phyloP scores from a whole-genome alignment of 83 land plant genomes.

The Picea mariana region DNA sequence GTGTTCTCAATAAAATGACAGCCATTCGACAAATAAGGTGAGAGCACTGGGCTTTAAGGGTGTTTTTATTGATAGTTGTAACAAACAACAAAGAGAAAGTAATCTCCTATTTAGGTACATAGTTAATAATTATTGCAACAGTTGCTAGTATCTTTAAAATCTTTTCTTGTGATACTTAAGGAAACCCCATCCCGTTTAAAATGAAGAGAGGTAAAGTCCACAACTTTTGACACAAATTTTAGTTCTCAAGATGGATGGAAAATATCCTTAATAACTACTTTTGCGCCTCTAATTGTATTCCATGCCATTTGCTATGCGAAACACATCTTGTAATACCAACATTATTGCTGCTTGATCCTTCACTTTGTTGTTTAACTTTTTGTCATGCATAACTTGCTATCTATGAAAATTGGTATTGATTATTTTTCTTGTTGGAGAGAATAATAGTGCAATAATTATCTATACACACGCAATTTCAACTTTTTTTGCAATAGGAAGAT shows the following conservation, averaged over 20 bases:
- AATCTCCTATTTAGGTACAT: constrained; percentile 95
- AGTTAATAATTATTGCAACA: constrained; percentile 73
- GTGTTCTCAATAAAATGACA: constrained; percentile 95
- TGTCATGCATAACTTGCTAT: constrained; percentile 20
- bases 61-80: constrained; percentile 85
- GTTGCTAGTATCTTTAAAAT: constrained; percentile 93
- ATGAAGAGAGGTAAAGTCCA: constrained; percentile 90
- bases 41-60: constrained; percentile 69
- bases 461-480: no score
- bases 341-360: constrained; percentile 83
- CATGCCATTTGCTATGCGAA: constrained; percentile 77
- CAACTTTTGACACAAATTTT: constrained; percentile 86
- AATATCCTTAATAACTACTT: constrained; percentile 64
- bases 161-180: constrained; percentile 78
- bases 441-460: no score
- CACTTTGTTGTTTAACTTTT: constrained; percentile 56
- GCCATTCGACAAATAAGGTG: constrained; percentile 79
- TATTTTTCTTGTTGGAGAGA: no score
- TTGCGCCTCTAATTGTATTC: constrained; percentile 75
- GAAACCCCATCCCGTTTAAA: constrained; percentile 81
- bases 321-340: constrained; percentile 92
- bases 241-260: constrained; percentile 89
- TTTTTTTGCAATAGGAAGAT: no score
- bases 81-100: constrained; percentile 87
- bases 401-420: no score